Evolutionary conservation across 768 basidiomycete species (phyloP), one percentile per base, ranked within the genome.

Genomic region (Tulasnella sp.): DNA sequence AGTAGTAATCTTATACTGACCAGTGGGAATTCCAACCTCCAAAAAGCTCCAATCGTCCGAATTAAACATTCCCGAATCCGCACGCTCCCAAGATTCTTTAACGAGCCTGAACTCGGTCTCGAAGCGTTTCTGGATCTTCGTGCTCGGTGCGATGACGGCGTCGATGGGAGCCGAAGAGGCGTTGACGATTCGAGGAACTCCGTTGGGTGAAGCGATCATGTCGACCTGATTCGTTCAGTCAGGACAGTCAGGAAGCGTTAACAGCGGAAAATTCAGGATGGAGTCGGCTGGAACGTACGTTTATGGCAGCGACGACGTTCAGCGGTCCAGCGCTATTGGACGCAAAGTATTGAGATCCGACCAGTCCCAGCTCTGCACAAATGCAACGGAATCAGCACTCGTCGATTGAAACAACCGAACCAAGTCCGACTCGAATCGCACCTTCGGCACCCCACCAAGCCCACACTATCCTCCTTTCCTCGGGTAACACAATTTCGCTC

Each of bases 41-140:
- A 72, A 72, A 23, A 72, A 72, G 71, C 71, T 72, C 71, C 71
- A 72, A n/a, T 72, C 71, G 37, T 72, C 71, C 39, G 71, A 72
- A 23, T 72, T 72, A 16, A 40, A 72, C 71, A 72, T 72, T 13
- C n/a, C 37, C 29, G 71, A 32, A 37, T 72, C 44, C n/a, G 71
- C 71, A 26, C 37, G 44, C 13, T 72, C 71, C 37, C 44, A 72
- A 23, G 71, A 40, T 35, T 72, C 71, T n/a, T 46, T 72, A 4
- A 35, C 39, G 23, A 40, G 37, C 39, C 71, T 40, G 16, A 72
- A 72, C 71, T 46, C 71, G n/a, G n/a, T 42, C 9, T 72, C 39
- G 11, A 72, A 37, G 32, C 44, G 71, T 16, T 46, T 40, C 26
- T 72, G 71, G 13, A 72, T 72, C 44, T 72, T 72, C 44, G n/a